Percentiles rank a stretch among this genome's conserved stretches.
Evolutionary conservation across 148 eudicot genomes (phyloP).

Genomic region (Rhododendron griersonianum): DNA sequence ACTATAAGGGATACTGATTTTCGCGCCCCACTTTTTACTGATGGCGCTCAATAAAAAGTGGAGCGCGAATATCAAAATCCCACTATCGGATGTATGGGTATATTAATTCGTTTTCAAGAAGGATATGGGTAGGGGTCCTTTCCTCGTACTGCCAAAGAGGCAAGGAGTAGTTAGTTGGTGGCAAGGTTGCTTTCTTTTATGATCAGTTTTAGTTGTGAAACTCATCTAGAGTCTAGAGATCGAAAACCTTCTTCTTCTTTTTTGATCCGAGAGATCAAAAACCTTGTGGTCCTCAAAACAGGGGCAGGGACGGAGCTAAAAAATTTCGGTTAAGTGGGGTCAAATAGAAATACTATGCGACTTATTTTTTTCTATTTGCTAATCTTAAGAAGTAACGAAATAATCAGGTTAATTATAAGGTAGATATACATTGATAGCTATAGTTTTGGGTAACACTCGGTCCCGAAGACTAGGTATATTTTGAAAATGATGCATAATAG

Average conservation of each 20-base stretch:
- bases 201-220: background rate
- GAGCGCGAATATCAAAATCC: too few relatives aligned
- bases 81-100: background rate
- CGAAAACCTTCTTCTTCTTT: background rate
- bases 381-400: too few relatives aligned
- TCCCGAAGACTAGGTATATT: background rate
- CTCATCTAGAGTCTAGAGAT: background rate
- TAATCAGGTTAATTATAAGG: too few relatives aligned
- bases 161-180: background rate
- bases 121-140: background rate
- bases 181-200: background rate
- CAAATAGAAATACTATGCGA: too few relatives aligned
- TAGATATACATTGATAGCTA: too few relatives aligned
- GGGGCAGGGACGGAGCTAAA: background rate
- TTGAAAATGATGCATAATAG: too few relatives aligned
- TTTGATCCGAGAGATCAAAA: background rate
- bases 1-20: too few relatives aligned
- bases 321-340: too few relatives aligned
- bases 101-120: background rate
- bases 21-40: too few relatives aligned
- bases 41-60: too few relatives aligned
- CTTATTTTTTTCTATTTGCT: too few relatives aligned
- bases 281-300: background rate
- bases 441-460: background rate
- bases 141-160: conserved; percentile 1